phyloP scores from a whole-genome alignment of 805 yeast genomes.

The Yamadazyma phyllophila region DNA sequence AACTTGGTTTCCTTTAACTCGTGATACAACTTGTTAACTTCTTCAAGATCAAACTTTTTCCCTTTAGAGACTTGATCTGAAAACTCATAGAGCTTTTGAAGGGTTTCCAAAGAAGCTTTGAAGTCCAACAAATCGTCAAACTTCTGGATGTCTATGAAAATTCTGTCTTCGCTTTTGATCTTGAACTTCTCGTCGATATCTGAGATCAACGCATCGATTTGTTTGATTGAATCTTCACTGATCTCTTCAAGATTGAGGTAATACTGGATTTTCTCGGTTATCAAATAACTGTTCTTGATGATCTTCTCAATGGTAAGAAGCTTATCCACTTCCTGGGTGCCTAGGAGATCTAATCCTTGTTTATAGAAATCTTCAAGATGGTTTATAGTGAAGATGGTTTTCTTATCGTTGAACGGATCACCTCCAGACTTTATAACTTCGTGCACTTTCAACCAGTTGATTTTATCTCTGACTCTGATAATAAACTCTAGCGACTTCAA shows the following conservation, averaged over 20 bases:
- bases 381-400: constrained; percentile 30
- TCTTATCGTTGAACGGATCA: constrained; percentile 38
- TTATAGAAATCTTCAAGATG: constrained; percentile 28
- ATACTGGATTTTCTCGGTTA: constrained; percentile 12
- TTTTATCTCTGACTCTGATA: constrained; percentile 32
- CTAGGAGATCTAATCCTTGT: constrained; percentile 27
- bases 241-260: constrained; percentile 7
- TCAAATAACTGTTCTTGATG: constrained; percentile 23
- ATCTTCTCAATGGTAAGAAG: constrained; percentile 22
- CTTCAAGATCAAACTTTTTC: constrained; percentile 18
- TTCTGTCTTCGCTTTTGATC: constrained; percentile 20
- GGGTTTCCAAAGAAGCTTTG: constrained; percentile 11
- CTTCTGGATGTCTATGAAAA: constrained; percentile 26
- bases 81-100: constrained; percentile 16
- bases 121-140: constrained; percentile 29
- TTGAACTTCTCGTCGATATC: constrained; percentile 26
- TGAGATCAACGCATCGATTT: constrained; percentile 22
- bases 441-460: constrained; percentile 32
- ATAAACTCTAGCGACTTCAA: constrained; percentile 45
- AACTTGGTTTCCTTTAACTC: constrained; percentile 17
- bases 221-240: constrained; percentile 21
- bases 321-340: constrained; percentile 34
- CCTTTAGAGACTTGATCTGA: neutral
- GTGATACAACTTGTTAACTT: constrained; percentile 22
- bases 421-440: constrained; percentile 37